Base-by-base conservation (phyloP, 768 basidiomycete species). In the Xanthoconium purpureum region DNA sequence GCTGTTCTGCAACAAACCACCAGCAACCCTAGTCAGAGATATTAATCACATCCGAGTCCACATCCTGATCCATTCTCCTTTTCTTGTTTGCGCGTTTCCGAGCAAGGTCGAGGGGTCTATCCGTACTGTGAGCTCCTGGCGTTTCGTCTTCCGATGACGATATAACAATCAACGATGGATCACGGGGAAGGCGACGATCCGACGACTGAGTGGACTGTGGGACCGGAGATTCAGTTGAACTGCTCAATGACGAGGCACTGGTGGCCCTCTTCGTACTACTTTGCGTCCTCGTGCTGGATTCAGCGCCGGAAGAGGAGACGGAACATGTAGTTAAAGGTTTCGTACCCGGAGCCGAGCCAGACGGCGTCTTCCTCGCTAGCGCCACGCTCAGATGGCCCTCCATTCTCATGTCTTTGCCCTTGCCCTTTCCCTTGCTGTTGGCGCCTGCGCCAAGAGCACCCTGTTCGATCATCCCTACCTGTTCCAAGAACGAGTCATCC, bases 31-130 rank as follows among this genome's bases (percentile, higher is more conserved):
- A 66, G 47, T 65, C 60, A 46, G 80, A 84, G 39, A 90, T 72
- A 54, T 84, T 81, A 62, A 89, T 83, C 30, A 89, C 74, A 28
- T 84, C 81, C 17, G 69, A 71, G 28, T 70, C 64, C 71, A 61
- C 75, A 66, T 68, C 61, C 28, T 61, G 24, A 59, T 36, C 80
- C 72, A 60, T 73, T 66, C 17, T 35, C 40, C 29, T 56, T 45
- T 30, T 8, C 18, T 55, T 61, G 12, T 40, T 46, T 39, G 24
- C 28, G 28, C 30, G 61, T 55, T 60, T 55, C 52, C 52, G 54
- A 50, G 45, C 45, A 39, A 45, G 49, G 24, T 56, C 1, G n/a
- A 54, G 52, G 13, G 56, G 52, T 38, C 15, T 50, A 0, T 18
- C 44, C 9, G 6, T 28, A 15, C 42, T 10, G 6, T 20, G 15